Percentiles rank a stretch among this genome's conserved stretches.
These are phyloP conservation scores for Picea sitchensis DNA, from an alignment of 75 land plant species.

Conservation along the genomic window DNA sequence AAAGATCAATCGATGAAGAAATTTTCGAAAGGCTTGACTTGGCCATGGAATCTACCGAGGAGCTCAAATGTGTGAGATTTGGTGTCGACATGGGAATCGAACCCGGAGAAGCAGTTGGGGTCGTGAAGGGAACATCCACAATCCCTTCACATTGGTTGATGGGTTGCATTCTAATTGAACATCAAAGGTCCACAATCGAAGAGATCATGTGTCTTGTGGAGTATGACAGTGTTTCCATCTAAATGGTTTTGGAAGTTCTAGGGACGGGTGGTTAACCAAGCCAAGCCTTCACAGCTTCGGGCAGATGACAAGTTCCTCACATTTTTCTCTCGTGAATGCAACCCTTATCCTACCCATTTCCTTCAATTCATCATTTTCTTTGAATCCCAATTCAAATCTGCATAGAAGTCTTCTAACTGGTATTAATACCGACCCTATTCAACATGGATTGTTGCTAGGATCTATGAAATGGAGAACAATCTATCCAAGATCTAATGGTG, in stretches of 20 bases:
- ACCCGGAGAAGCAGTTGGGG: too few species aligned
- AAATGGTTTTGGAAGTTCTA: neutral
- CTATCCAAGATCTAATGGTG: neutral
- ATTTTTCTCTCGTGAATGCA: neutral
- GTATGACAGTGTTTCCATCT: neutral
- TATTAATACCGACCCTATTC: too few species aligned
- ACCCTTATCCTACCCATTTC: slow-evolving; percentile 8
- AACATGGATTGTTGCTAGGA: neutral
- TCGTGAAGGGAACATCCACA: too few species aligned
- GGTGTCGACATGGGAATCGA: too few species aligned
- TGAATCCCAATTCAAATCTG: neutral
- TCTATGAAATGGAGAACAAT: neutral
- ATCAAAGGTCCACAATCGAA: too few species aligned
- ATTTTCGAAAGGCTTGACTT: too few species aligned
- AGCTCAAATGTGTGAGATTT: too few species aligned
- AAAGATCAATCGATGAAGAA: too few species aligned
- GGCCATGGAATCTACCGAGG: too few species aligned
- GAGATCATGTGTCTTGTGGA: too few species aligned
- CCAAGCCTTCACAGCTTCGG: neutral
- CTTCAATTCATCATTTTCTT: neutral
- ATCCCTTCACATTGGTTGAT: too few species aligned
- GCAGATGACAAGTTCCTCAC: neutral
- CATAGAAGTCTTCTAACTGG: neutral
- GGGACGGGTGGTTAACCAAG: neutral
- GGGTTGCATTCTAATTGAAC: too few species aligned